Percentiles rank a stretch among this genome's conserved stretches.
Evolutionary conservation across 306 rosid species (phyloP).

Genomic region (Vicia villosa): DNA sequence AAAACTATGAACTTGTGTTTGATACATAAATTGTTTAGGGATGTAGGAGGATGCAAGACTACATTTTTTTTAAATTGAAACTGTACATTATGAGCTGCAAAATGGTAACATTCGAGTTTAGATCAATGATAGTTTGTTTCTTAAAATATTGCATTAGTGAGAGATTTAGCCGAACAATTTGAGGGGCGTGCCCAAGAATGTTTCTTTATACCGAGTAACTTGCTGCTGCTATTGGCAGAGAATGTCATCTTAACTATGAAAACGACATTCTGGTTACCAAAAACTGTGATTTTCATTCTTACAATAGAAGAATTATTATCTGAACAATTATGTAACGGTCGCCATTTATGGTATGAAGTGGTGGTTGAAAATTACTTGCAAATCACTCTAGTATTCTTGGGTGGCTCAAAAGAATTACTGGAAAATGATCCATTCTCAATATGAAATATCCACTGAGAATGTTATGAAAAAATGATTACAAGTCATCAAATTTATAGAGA

Average conservation of each 20-base stretch:
- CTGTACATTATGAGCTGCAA: constrained; percentile 1
- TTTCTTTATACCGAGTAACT: too few species aligned
- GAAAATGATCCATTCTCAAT: too few species aligned
- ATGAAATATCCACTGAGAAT: too few species aligned
- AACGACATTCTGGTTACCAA: too few species aligned
- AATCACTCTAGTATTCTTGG: too few species aligned
- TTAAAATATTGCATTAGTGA: neutral
- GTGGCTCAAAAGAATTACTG: too few species aligned
- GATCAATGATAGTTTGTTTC: constrained; percentile 4
- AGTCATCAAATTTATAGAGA: constrained; percentile 9
- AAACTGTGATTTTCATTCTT: neutral
- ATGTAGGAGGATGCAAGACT: neutral
- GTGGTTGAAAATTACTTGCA: too few species aligned
- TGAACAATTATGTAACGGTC: neutral
- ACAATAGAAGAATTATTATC: neutral
- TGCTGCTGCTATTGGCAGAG: too few species aligned
- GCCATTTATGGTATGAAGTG: too few species aligned
- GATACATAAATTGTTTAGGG: neutral
- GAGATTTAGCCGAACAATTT: neutral
- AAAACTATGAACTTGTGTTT: neutral
- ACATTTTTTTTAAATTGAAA: neutral
- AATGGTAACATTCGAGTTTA: neutral
- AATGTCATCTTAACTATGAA: neutral
- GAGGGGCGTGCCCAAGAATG: neutral
- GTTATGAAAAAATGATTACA: too few species aligned